Percentiles rank a stretch among this genome's conserved stretches.
Evolutionary conservation across 495 filamentous ascomycete species (phyloP).

Genomic region (Podospora conica): DNA sequence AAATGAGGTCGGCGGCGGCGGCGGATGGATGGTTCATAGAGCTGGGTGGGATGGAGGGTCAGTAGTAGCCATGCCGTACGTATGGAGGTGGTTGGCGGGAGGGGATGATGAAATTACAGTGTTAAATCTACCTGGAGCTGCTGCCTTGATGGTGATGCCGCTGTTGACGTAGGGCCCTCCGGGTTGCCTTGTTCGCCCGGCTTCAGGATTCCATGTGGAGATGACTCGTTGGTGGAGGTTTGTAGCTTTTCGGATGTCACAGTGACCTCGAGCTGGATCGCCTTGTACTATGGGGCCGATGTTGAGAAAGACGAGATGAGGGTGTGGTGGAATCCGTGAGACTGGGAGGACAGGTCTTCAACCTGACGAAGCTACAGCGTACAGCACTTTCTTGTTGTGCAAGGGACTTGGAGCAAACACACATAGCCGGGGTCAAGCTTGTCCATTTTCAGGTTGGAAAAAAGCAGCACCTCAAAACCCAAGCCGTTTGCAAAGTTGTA

Average conservation of each 20-base stretch:
- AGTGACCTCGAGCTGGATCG: too few relatives aligned
- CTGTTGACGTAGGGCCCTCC: not conserved
- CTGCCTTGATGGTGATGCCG: not conserved
- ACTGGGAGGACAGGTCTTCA: too few relatives aligned
- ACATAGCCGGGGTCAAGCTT: conserved; percentile 9
- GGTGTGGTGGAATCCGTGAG: too few relatives aligned
- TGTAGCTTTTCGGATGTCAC: too few relatives aligned
- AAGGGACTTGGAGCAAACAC: not conserved
- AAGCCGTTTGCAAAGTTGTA: conserved; percentile 14
- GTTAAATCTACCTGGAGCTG: not conserved
- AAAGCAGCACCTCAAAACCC: conserved; percentile 7
- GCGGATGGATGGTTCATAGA: not conserved
- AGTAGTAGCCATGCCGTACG: too few relatives aligned
- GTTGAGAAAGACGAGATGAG: not conserved
- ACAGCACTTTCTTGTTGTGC: too few relatives aligned
- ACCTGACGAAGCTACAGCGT: too few relatives aligned
- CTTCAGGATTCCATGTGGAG: not conserved
- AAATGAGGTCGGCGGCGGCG: not conserved
- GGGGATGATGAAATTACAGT: not conserved
- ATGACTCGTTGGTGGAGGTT: too few relatives aligned
- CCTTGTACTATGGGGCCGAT: too few relatives aligned
- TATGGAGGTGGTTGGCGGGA: not conserved
- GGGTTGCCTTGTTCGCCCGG: not conserved
- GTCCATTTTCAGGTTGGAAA: conserved; percentile 12
- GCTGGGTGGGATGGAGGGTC: too few relatives aligned